phyloP scores from a whole-genome alignment of 225 moss, liverwort and hornwort species.

The Antitrichia curtipendula region DNA sequence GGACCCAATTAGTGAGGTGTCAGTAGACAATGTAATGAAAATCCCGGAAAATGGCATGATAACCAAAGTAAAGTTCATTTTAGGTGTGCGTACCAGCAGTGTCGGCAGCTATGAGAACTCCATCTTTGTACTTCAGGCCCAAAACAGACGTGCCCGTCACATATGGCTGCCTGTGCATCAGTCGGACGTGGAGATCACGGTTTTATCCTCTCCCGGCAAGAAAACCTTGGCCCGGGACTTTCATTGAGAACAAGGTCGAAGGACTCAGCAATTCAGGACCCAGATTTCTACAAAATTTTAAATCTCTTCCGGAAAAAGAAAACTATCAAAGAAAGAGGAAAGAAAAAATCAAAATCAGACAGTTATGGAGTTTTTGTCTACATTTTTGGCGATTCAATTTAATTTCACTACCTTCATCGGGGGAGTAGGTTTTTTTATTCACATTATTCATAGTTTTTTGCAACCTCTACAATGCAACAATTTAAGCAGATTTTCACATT shows the following conservation, averaged over 20 bases:
- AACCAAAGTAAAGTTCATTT: background rate
- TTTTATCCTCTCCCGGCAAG: background rate
- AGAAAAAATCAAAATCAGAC: background rate
- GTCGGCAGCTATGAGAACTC: constrained; percentile 83
- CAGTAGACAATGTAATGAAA: background rate
- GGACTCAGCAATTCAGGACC: background rate
- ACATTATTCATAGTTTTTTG: background rate
- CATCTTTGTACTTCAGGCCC: constrained; percentile 81
- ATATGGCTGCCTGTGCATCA: constrained; percentile 50
- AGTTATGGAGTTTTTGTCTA: too few species aligned
- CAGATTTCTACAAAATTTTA: background rate
- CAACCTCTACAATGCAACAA: background rate
- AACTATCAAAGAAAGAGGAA: background rate
- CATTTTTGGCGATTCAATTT: background rate
- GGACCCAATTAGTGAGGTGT: too few species aligned
- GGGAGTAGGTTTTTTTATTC: too few species aligned
- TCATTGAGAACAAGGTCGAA: background rate
- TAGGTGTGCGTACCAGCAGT: constrained; percentile 40
- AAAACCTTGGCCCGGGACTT: background rate
- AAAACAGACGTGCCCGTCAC: constrained; percentile 87
- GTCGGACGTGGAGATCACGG: constrained; percentile 36
- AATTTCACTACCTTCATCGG: background rate
- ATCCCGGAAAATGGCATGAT: background rate
- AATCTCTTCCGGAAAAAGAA: background rate
- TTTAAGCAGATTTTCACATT: too few species aligned